These are phyloP conservation scores for Irineochytrium annulatum DNA, from an alignment of 192 early-diverging fungal genomes.

Conservation along the genomic window DNA sequence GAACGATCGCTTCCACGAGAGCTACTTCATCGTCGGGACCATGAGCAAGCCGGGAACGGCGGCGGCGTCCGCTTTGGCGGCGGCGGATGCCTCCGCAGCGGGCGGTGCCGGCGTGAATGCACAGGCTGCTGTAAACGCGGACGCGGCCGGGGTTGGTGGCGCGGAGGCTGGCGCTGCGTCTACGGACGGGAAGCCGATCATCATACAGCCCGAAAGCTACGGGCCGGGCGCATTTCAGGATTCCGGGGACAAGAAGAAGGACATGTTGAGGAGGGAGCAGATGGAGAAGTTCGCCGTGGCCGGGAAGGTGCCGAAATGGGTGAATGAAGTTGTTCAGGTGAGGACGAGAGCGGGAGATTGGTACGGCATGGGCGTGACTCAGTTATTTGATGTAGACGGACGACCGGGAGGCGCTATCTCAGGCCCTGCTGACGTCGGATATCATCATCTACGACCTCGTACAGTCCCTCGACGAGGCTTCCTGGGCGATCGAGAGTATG, in stretches of 20 bases:
- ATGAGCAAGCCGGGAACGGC: slow-evolving; percentile 8
- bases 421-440: slow-evolving; percentile 40
- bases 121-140: too few species aligned
- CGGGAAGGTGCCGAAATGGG: slow-evolving; percentile 44
- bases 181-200: background rate
- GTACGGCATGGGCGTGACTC: background rate
- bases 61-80: background rate
- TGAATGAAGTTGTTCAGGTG: slow-evolving; percentile 37
- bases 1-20: slow-evolving; percentile 30
- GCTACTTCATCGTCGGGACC: slow-evolving; percentile 46
- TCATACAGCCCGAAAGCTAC: slow-evolving; percentile 13
- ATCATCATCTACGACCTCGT: slow-evolving; percentile 56
- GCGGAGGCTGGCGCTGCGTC: too few species aligned
- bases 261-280: slow-evolving; percentile 43
- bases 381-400: slow-evolving; percentile 22
- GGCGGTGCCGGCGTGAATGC: background rate
- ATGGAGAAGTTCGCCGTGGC: slow-evolving; percentile 52
- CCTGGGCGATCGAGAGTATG: slow-evolving; percentile 51
- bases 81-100: too few species aligned
- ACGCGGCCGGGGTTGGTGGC: background rate
- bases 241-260: slow-evolving; percentile 54
- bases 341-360: background rate
- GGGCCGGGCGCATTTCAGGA: slow-evolving; percentile 43
- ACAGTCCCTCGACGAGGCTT: slow-evolving; percentile 50
- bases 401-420: slow-evolving; percentile 36